Conservation (phyloP, 2,329 filamentous ascomycete genomes). For the Alternaria rosae region DNA sequence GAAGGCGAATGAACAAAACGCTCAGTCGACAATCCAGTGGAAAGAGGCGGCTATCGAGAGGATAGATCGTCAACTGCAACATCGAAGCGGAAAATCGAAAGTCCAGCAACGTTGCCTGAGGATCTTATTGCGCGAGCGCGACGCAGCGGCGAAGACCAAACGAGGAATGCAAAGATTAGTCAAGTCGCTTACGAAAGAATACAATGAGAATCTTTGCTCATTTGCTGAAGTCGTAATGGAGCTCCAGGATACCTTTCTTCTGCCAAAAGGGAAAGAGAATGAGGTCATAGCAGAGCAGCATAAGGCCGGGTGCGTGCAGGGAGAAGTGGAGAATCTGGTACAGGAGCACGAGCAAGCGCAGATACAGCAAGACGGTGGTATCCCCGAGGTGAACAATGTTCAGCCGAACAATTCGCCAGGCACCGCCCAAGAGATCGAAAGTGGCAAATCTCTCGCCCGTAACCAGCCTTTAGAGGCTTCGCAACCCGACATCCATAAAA, state of each 20-base stretch:
- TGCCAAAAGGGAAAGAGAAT: background rate
- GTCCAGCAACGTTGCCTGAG: background rate
- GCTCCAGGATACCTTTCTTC: background rate
- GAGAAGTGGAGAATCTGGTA: background rate
- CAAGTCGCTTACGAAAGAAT: background rate
- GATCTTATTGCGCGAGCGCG: background rate
- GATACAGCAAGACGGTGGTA: background rate
- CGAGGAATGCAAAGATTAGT: background rate
- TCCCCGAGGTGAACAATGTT: background rate
- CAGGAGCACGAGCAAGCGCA: background rate
- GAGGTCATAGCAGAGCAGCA: background rate
- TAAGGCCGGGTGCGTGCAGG: background rate
- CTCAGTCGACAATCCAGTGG: background rate
- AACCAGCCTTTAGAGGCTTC: background rate
- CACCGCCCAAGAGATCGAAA: background rate
- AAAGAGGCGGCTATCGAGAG: background rate
- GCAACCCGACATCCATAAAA: background rate
- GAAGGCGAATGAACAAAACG: background rate
- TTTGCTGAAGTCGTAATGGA: background rate
- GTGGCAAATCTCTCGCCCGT: background rate
- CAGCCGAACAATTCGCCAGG: background rate
- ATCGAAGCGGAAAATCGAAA: background rate
- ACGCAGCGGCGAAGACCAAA: background rate
- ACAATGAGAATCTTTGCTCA: background rate
- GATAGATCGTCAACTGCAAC: background rate